Evolutionary conservation across 2,329 filamentous ascomycete species (phyloP).

Genomic region (Ustulina deusta): DNA sequence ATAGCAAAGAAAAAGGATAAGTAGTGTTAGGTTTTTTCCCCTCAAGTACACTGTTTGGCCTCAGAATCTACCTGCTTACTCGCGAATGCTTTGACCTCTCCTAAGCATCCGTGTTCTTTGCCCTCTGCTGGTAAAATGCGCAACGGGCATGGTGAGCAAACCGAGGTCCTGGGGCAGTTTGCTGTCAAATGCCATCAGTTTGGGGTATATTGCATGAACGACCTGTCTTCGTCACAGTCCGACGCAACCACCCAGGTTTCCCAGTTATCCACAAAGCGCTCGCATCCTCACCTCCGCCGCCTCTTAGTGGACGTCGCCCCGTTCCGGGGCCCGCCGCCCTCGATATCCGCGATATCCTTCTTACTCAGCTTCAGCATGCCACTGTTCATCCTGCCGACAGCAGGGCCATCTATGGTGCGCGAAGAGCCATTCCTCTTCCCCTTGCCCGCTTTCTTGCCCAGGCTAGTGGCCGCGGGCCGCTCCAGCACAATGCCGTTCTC

Average conservation of each 20-base stretch:
- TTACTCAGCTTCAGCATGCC: slow-evolving; percentile 80
- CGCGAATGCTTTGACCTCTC: not conserved
- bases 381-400: slow-evolving; percentile 82
- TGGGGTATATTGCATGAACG: slow-evolving; percentile 17
- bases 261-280: not conserved
- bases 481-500: slow-evolving; percentile 95
- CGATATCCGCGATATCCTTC: slow-evolving; percentile 70
- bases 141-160: not conserved
- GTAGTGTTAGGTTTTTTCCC: not conserved
- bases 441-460: slow-evolving; percentile 48
- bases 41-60: not conserved
- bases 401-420: slow-evolving; percentile 73
- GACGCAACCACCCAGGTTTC: not conserved
- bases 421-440: slow-evolving; percentile 57
- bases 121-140: not conserved
- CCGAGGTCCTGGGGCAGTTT: not conserved
- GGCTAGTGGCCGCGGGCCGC: slow-evolving; percentile 53
- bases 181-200: not conserved
- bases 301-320: slow-evolving; percentile 41
- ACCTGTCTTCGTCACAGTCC: not conserved
- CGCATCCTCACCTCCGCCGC: slow-evolving; percentile 43
- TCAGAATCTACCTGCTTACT: not conserved
- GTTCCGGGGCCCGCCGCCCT: slow-evolving; percentile 41
- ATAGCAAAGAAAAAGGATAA: not conserved
- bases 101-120: not conserved